These are phyloP conservation scores for Ophiocordyceps robertsii DNA, from an alignment of 2,329 filamentous ascomycete species.

Conservation along the genomic window DNA sequence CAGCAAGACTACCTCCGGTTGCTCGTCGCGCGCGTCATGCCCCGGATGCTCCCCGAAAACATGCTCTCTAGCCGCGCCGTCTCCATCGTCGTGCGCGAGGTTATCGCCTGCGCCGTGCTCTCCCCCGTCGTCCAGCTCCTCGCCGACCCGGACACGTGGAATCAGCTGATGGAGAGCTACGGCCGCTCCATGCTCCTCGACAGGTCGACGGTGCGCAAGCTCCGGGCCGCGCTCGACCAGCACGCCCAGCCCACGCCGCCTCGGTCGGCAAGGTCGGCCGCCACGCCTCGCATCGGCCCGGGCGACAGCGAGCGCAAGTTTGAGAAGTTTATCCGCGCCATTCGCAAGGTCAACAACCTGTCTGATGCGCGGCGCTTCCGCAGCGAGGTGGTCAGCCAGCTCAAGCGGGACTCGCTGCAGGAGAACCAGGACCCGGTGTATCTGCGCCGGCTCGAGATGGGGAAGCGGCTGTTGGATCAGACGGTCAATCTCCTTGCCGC, in stretches of 20 bases:
- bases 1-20: conserved; percentile 83
- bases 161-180: conserved; percentile 85
- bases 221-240: conserved; percentile 84
- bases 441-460: conserved; percentile 78
- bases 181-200: conserved; percentile 83
- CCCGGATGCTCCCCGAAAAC: conserved; percentile 57
- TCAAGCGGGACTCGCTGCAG: conserved; percentile 69
- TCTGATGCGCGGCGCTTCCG: conserved; percentile 87
- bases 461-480: conserved; percentile 79
- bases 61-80: conserved; percentile 73
- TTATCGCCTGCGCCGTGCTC: conserved; percentile 85
- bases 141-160: conserved; percentile 92
- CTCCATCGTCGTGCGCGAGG: conserved; percentile 68
- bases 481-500: conserved; percentile 71
- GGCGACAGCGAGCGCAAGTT: conserved; percentile 85
- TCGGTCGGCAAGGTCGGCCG: conserved; percentile 46
- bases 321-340: conserved; percentile 83
- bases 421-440: conserved; percentile 78
- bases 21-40: conserved; percentile 58
- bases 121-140: conserved; percentile 68
- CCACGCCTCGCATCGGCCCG: conserved; percentile 67
- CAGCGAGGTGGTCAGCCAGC: conserved; percentile 81
- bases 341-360: conserved; percentile 77
- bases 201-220: conserved; percentile 82
- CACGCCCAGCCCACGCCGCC: conserved; percentile 69